phyloP scores from a whole-genome alignment of 768 basidiomycete species.

The Trametes maxima region DNA sequence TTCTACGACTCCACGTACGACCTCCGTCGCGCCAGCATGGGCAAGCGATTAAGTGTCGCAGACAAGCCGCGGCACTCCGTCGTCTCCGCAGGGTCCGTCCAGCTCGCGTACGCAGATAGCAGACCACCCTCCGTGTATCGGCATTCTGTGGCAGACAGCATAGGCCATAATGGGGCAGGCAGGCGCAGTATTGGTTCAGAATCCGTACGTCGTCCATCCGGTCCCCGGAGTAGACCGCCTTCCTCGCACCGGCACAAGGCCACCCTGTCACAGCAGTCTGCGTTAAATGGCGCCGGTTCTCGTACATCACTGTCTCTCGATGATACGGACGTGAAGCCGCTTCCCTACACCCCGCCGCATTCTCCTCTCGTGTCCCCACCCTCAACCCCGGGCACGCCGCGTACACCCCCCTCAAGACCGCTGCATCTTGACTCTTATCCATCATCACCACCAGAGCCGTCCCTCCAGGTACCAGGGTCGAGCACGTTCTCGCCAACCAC shows the following conservation, averaged over 20 bases:
- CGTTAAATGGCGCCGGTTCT: background rate
- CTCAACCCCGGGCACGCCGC: conserved; percentile 15
- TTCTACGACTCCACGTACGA: conserved; percentile 34
- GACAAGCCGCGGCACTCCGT: conserved; percentile 28
- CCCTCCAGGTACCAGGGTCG: conserved; percentile 17
- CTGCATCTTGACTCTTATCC: conserved; percentile 10
- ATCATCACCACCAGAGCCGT: conserved; percentile 23
- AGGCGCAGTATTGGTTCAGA: conserved; percentile 19
- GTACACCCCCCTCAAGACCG: conserved; percentile 7
- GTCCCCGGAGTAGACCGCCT: conserved; percentile 17
- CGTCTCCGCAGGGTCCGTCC: conserved; percentile 33
- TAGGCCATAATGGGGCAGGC: conserved; percentile 16
- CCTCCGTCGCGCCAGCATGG: conserved; percentile 24
- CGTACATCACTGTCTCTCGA: conserved; percentile 7
- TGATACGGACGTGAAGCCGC: conserved; percentile 7
- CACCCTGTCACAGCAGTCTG: conserved; percentile 8
- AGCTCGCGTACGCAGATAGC: conserved; percentile 30
- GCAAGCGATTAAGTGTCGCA: conserved; percentile 28
- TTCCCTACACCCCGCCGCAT: conserved; percentile 14
- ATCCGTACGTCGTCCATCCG: conserved; percentile 17
- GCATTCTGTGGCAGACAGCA: conserved; percentile 17
- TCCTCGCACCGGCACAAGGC: conserved; percentile 14
- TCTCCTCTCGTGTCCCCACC: conserved; percentile 18
- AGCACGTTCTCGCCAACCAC: conserved; percentile 27
- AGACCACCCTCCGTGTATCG: conserved; percentile 28